Percentiles rank a stretch among this genome's conserved stretches.
phyloP scores from a whole-genome alignment of 2,329 filamentous ascomycete genomes.

The Colletotrichum tabaci region DNA sequence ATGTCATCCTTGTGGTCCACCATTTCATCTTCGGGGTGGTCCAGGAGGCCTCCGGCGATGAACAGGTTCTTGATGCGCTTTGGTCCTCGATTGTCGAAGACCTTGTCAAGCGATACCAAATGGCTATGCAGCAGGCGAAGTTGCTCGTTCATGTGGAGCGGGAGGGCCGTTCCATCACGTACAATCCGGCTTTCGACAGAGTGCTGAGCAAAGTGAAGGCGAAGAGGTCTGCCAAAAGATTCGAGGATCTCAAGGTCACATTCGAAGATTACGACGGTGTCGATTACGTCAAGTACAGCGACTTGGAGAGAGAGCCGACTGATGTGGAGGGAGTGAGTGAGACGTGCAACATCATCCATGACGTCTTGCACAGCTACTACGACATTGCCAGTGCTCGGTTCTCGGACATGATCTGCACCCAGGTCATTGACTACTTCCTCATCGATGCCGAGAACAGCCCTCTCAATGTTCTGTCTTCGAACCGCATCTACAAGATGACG shows the following conservation, averaged over 20 bases:
- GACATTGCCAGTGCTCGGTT: constrained; percentile 73
- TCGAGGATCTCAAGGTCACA: background rate
- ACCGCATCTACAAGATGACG: constrained; percentile 64
- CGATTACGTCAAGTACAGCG: background rate
- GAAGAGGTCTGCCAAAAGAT: constrained; percentile 8
- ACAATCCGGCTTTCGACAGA: constrained; percentile 67
- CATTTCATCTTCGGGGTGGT: constrained; percentile 64
- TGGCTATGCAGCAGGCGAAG: constrained; percentile 62
- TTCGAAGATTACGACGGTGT: rapidly evolving
- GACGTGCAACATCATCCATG: constrained; percentile 67
- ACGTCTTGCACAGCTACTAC: constrained; percentile 74
- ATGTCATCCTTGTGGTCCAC: constrained; percentile 67
- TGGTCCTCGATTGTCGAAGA: constrained; percentile 58
- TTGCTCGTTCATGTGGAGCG: constrained; percentile 70
- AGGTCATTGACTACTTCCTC: constrained; percentile 69
- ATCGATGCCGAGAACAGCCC: constrained; percentile 65
- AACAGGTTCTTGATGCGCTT: constrained; percentile 58
- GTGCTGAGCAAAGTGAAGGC: constrained; percentile 44
- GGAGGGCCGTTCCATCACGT: constrained; percentile 60
- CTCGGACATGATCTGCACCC: constrained; percentile 73
- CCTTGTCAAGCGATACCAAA: constrained; percentile 61
- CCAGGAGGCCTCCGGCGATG: constrained; percentile 59
- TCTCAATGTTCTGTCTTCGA: constrained; percentile 65
- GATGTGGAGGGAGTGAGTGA: constrained; percentile 41
- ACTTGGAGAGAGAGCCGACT: background rate